Percentiles rank a stretch among this genome's conserved stretches.
Evolutionary conservation across 2,329 filamentous ascomycete species (phyloP).

Genomic region (Microdochium bolleyi): DNA sequence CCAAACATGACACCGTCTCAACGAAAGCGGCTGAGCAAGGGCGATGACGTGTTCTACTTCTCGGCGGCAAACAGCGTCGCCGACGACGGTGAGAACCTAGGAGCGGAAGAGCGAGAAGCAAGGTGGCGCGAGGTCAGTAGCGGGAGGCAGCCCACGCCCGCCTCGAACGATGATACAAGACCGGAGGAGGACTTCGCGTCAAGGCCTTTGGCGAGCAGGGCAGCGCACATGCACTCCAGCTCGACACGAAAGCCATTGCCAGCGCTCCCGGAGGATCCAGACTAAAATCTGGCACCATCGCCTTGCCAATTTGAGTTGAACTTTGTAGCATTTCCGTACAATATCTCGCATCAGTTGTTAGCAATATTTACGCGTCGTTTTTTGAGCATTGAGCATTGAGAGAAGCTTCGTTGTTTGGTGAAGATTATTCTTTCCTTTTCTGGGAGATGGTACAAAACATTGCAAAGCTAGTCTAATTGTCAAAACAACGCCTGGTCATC

Average conservation of each 20-base stretch:
- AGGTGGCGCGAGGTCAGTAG: background rate
- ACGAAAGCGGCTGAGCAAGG: background rate
- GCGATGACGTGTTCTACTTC: slow-evolving; percentile 10
- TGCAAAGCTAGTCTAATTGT: background rate
- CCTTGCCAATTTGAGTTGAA: background rate
- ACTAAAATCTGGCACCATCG: slow-evolving; percentile 2
- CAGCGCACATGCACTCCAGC: slow-evolving; percentile 1
- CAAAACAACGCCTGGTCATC: background rate
- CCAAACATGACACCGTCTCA: slow-evolving; percentile 14
- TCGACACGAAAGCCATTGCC: slow-evolving; percentile 32
- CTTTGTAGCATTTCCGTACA: background rate
- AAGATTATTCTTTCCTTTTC: background rate
- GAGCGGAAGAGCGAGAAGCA: background rate
- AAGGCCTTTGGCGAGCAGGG: background rate
- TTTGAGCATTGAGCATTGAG: too few species aligned
- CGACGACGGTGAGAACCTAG: background rate
- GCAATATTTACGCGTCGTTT: background rate
- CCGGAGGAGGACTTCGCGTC: background rate
- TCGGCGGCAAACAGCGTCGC: slow-evolving; percentile 9
- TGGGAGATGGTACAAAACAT: background rate
- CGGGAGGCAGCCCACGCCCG: background rate
- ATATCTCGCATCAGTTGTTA: background rate
- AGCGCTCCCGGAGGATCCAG: slow-evolving; percentile 29
- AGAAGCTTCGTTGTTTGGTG: background rate
- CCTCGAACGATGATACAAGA: background rate